A percentile compares a stretch with the other conserved stretches of the same genome.
Evolutionary conservation across 192 early-diverging fungal species (phyloP).

Genomic region (Coemansia aciculifera): DNA sequence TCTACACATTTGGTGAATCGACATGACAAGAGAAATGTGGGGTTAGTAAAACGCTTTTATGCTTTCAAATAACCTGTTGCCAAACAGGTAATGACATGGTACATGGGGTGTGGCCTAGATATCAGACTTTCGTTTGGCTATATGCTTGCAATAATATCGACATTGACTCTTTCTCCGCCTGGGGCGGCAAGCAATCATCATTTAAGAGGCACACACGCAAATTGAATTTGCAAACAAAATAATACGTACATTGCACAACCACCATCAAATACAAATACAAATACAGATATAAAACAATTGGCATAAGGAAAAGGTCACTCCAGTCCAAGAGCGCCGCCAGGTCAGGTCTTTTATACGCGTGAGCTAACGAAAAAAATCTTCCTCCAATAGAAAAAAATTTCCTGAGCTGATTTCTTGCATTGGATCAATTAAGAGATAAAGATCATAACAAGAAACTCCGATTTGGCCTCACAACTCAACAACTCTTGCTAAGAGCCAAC

Average conservation of each 20-base stretch:
- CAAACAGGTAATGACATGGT: background rate
- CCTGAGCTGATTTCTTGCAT: background rate
- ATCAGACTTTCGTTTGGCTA: slow-evolving; percentile 33
- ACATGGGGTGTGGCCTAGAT: background rate
- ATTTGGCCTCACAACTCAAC: background rate
- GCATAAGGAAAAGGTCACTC: background rate
- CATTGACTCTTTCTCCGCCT: slow-evolving; percentile 52
- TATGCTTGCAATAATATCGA: slow-evolving; percentile 41
- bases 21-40: background rate
- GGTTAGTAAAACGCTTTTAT: slow-evolving; percentile 11
- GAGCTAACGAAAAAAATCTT: background rate
- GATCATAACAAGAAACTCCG: background rate
- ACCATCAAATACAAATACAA: slow-evolving; percentile 5
- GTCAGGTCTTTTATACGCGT: background rate
- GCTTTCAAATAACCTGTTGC: background rate
- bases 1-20: background rate
- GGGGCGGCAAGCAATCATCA: slow-evolving; percentile 57
- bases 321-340: background rate
- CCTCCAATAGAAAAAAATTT: background rate
- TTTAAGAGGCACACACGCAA: slow-evolving; percentile 4
- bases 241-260: slow-evolving; percentile 17
- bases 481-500: background rate
- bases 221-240: background rate
- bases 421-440: background rate
- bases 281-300: slow-evolving; percentile 1